Evolutionary conservation across 495 filamentous ascomycete genomes (phyloP).

Genomic region (Lasiosphaeria ovina): DNA sequence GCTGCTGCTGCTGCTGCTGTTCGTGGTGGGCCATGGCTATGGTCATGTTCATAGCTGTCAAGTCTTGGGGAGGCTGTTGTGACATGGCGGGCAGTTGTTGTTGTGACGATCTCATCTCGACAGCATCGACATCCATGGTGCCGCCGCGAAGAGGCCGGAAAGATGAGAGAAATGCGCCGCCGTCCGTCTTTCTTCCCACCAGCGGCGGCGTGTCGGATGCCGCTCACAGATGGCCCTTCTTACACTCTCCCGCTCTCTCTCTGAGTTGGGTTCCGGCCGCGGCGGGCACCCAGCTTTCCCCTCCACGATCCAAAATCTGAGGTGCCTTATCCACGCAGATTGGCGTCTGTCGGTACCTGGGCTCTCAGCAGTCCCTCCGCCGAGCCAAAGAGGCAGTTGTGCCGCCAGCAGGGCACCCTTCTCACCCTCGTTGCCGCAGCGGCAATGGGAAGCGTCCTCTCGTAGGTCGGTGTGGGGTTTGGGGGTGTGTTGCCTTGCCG

Average conservation of each 20-base stretch:
- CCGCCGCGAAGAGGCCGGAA: not conserved
- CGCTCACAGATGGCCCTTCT: not conserved
- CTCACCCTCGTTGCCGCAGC: conserved; percentile 19
- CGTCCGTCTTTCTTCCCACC: not conserved
- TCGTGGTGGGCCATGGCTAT: conserved; percentile 10
- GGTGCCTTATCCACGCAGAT: too few relatives aligned
- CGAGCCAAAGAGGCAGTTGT: too few relatives aligned
- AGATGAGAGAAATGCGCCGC: conserved; percentile 1
- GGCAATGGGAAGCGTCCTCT: conserved; percentile 2
- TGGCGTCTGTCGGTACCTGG: too few relatives aligned
- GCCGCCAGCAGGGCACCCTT: too few relatives aligned
- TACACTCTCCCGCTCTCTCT: too few relatives aligned
- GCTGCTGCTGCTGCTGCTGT: not conserved
- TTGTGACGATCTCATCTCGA: conserved; percentile 23
- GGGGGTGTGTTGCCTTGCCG: conserved; percentile 21
- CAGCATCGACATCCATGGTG: conserved; percentile 20
- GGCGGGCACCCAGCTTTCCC: too few relatives aligned
- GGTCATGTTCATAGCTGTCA: too few relatives aligned
- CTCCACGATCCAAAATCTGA: too few relatives aligned
- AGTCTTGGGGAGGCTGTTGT: too few relatives aligned
- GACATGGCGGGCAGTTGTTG: conserved; percentile 14
- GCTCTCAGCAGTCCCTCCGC: too few relatives aligned
- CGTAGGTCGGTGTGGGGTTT: conserved; percentile 16
- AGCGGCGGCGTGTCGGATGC: not conserved
- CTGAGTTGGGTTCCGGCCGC: too few relatives aligned